Evolutionary conservation across 768 basidiomycete species (phyloP).

Genomic region (Cyclocybe cylindracea): DNA sequence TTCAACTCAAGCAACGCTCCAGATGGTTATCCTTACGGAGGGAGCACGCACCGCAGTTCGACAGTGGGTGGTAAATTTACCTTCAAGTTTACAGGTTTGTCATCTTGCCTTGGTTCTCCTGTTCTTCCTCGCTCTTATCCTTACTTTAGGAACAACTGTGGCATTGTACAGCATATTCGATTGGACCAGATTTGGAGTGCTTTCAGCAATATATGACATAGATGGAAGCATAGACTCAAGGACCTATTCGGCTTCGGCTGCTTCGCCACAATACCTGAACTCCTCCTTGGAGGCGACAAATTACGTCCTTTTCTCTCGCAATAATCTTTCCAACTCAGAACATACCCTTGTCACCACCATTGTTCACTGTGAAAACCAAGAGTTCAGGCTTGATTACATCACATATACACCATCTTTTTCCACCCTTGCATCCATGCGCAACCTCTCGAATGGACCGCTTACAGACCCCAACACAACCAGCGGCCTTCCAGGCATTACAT

Average conservation of each 20-base stretch:
- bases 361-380: conserved; percentile 7
- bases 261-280: not conserved
- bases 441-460: not conserved
- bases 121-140: not conserved
- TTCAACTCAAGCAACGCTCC: conserved; percentile 11
- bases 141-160: not conserved
- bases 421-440: conserved; percentile 10
- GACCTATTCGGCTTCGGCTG: conserved; percentile 1
- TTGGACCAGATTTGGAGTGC: conserved; percentile 4
- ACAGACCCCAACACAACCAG: no score
- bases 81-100: conserved; percentile 12
- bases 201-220: conserved; percentile 2
- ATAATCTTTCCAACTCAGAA: not conserved
- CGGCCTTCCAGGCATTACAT: no score
- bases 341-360: conserved; percentile 15
- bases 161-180: conserved; percentile 3
- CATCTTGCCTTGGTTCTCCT: not conserved
- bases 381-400: conserved; percentile 14
- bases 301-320: conserved; percentile 3
- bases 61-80: conserved; percentile 6
- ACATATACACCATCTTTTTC: conserved; percentile 18
- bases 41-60: conserved; percentile 8
- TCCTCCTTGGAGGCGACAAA: conserved; percentile 1
- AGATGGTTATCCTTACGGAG: conserved; percentile 6
- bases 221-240: not conserved